phyloP scores from a whole-genome alignment of 192 early-diverging fungal genomes.

The Coemansia sp. region DNA sequence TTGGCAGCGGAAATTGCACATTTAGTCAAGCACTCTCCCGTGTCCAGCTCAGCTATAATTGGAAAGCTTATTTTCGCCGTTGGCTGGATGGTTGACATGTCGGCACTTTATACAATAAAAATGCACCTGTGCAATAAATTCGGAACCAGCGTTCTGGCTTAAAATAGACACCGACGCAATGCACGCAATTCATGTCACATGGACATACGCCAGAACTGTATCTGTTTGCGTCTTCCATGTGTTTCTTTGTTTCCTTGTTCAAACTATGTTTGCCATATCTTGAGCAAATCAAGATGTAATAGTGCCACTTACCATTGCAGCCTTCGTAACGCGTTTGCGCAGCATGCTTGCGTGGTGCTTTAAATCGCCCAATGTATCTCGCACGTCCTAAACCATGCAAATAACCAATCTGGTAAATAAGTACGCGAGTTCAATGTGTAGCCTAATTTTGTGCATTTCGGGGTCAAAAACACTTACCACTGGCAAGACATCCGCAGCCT shows the following conservation, averaged over 20 bases:
- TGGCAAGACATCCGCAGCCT: conserved; percentile 30
- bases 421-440: background rate
- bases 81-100: too few relatives aligned
- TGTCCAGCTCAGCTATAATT: background rate
- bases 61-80: background rate
- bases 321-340: conserved; percentile 49
- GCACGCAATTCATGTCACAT: background rate
- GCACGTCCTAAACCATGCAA: conserved; percentile 22
- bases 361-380: conserved; percentile 39
- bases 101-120: background rate
- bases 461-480: conserved; percentile 23
- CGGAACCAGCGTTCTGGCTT: background rate
- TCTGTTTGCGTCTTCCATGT: background rate
- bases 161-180: background rate
- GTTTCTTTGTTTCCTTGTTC: background rate
- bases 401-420: background rate
- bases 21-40: background rate
- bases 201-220: background rate
- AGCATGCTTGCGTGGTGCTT: conserved; percentile 40
- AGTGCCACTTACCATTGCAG: conserved; percentile 43
- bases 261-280: too few relatives aligned
- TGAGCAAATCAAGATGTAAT: background rate
- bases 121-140: background rate
- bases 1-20: background rate
- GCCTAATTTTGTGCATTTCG: background rate